Percentiles rank a stretch among this genome's conserved stretches.
Evolutionary conservation across 495 filamentous ascomycete genomes (phyloP).

Genomic region (Hypoxylon lienhwacheense): DNA sequence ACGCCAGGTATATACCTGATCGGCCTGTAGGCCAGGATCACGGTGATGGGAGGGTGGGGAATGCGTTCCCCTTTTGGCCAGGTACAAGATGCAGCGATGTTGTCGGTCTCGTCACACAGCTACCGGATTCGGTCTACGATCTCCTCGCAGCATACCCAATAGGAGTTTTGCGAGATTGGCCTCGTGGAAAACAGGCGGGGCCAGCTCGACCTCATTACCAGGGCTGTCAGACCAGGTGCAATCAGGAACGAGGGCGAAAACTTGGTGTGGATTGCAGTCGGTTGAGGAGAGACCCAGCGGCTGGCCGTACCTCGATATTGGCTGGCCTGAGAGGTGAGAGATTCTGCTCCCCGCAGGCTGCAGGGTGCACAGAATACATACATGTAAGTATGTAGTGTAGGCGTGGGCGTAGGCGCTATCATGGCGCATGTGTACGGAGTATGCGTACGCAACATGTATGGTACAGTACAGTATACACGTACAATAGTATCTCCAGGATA

Average conservation of each 20-base stretch:
- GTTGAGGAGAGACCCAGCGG: slow-evolving; percentile 46
- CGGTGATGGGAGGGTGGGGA: slow-evolving; percentile 27
- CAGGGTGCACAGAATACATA: slow-evolving; percentile 35
- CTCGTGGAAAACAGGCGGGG: slow-evolving; percentile 36
- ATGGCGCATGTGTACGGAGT: background rate
- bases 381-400: too few relatives aligned
- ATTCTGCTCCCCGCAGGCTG: slow-evolving; percentile 31
- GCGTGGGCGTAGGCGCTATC: slow-evolving; percentile 35
- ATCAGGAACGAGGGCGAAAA: slow-evolving; percentile 29
- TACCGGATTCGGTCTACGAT: slow-evolving; percentile 29
- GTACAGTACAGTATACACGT: background rate
- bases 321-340: slow-evolving; percentile 34
- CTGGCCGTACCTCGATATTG: slow-evolving; percentile 54
- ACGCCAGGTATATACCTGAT: slow-evolving; percentile 21
- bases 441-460: slow-evolving; percentile 5
- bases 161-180: slow-evolving; percentile 35
- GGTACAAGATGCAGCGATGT: slow-evolving; percentile 31
- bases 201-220: slow-evolving; percentile 12
- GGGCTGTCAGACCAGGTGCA: slow-evolving; percentile 17
- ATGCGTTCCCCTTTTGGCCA: slow-evolving; percentile 27
- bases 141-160: slow-evolving; percentile 31
- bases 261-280: slow-evolving; percentile 30
- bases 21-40: slow-evolving; percentile 21
- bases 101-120: slow-evolving; percentile 35
- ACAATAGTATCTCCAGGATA: slow-evolving; percentile 1